A percentile compares a stretch with the other conserved stretches of the same genome.
Evolutionary conservation across 345 rosid genomes (phyloP).

Genomic region (Arabidopsis thaliana): DNA sequence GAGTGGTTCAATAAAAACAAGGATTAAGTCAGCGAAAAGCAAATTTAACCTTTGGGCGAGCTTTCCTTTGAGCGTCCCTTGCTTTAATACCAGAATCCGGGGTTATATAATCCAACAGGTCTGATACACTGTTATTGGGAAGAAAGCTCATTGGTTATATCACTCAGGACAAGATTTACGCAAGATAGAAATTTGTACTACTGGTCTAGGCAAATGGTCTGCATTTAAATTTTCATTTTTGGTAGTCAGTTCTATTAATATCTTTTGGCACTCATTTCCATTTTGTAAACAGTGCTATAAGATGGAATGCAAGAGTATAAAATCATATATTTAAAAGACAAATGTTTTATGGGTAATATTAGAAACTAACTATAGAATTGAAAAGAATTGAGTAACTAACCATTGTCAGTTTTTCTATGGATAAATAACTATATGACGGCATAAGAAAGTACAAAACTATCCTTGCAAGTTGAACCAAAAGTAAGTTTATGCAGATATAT

Average conservation of each 20-base stretch:
- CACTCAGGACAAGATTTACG: slow-evolving; percentile 37
- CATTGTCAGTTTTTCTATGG: too few relatives aligned
- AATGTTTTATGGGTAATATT: not conserved
- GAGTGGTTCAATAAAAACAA: slow-evolving; percentile 11
- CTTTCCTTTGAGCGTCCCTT: slow-evolving; percentile 90
- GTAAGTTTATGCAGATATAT: too few relatives aligned
- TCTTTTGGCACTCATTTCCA: slow-evolving; percentile 12
- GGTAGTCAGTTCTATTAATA: slow-evolving; percentile 27
- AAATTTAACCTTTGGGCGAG: slow-evolving; percentile 81
- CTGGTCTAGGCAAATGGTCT: slow-evolving; percentile 28
- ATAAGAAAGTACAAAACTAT: too few relatives aligned
- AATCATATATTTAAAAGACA: not conserved
- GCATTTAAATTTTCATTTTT: slow-evolving; percentile 28
- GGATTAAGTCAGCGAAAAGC: slow-evolving; percentile 16
- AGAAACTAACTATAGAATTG: too few relatives aligned
- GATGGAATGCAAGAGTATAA: slow-evolving; percentile 1
- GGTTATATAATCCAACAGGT: slow-evolving; percentile 95
- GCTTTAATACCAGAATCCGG: slow-evolving; percentile 89
- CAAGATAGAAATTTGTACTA: slow-evolving; percentile 31
- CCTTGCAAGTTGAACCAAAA: too few relatives aligned
- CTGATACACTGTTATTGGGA: slow-evolving; percentile 77
- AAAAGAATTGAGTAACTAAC: too few relatives aligned
- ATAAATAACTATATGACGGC: too few relatives aligned
- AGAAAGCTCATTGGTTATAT: slow-evolving; percentile 42
- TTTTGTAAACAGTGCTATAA: slow-evolving; percentile 14